phyloP scores from a whole-genome alignment of 192 early-diverging fungal genomes.

The Coemansia asiatica region DNA sequence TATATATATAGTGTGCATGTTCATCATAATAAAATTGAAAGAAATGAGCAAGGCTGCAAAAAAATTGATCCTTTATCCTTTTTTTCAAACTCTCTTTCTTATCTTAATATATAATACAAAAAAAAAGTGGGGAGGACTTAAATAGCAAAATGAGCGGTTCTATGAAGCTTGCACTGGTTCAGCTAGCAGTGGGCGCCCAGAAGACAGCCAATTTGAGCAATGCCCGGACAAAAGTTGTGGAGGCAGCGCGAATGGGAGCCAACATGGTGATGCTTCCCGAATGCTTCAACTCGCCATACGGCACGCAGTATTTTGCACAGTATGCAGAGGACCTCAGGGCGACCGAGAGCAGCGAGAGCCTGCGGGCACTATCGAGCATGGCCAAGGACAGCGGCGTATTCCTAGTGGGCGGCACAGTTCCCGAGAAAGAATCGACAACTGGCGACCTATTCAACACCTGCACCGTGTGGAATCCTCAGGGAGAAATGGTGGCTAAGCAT shows the following conservation, averaged over 20 bases:
- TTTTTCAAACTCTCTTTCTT: too few relatives aligned
- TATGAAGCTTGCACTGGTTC: constrained; percentile 69
- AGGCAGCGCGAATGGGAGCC: constrained; percentile 80
- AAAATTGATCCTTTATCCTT: not conserved
- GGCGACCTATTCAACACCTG: constrained; percentile 80
- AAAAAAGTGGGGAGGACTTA: too few relatives aligned
- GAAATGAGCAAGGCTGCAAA: too few relatives aligned
- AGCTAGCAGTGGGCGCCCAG: constrained; percentile 74
- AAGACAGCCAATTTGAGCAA: constrained; percentile 75
- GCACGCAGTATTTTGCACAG: constrained; percentile 83
- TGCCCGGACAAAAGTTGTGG: constrained; percentile 77
- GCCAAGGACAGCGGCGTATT: constrained; percentile 87
- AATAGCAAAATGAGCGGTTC: constrained; percentile 4
- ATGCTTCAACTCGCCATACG: constrained; percentile 99
- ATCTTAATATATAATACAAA: too few relatives aligned
- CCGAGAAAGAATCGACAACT: constrained; percentile 64
- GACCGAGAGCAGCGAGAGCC: constrained; percentile 60
- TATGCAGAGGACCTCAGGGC: constrained; percentile 83
- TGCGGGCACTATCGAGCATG: constrained; percentile 71
- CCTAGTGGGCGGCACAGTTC: constrained; percentile 90
- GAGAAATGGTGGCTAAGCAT: constrained; percentile 64
- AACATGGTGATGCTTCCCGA: constrained; percentile 94
- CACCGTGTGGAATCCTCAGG: constrained; percentile 71
- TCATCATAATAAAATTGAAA: too few relatives aligned
- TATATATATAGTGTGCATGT: too few relatives aligned